These are phyloP conservation scores for Leccinum olivaceopallidum DNA, from an alignment of 768 basidiomycete species.

Conservation along the genomic window DNA sequence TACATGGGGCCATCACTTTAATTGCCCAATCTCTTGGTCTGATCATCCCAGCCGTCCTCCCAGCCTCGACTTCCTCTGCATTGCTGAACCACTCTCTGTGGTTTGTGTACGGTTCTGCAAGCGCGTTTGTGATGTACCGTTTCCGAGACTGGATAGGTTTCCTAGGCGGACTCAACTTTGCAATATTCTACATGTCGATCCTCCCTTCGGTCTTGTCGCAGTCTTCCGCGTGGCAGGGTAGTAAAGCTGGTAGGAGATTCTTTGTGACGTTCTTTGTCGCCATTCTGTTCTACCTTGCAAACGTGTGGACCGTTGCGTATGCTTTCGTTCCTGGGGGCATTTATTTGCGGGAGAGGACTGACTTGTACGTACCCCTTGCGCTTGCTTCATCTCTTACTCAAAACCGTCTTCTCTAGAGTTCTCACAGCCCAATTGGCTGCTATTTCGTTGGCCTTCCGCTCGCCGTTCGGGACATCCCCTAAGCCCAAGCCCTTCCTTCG, in stretches of 20 bases:
- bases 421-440: conserved; percentile 51
- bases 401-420: conserved; percentile 40
- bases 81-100: conserved; percentile 48
- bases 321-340: conserved; percentile 85
- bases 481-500: conserved; percentile 4
- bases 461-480: conserved; percentile 25
- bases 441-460: conserved; percentile 50
- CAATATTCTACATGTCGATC: conserved; percentile 65
- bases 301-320: conserved; percentile 85
- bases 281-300: conserved; percentile 62
- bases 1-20: conserved; percentile 70
- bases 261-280: conserved; percentile 61
- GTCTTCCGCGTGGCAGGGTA: conserved; percentile 39
- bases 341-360: conserved; percentile 75
- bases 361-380: conserved; percentile 49
- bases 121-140: conserved; percentile 56
- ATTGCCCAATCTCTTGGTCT: conserved; percentile 61
- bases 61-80: conserved; percentile 15
- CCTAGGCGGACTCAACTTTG: conserved; percentile 59
- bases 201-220: conserved; percentile 53
- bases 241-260: conserved; percentile 48
- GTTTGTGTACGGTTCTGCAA: conserved; percentile 53
- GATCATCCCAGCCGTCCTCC: conserved; percentile 38
- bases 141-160: conserved; percentile 73
- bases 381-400: neutral